Evolutionary conservation across 1,139 yeast species (phyloP).

Genomic region (Wickerhamomyces sp.): DNA sequence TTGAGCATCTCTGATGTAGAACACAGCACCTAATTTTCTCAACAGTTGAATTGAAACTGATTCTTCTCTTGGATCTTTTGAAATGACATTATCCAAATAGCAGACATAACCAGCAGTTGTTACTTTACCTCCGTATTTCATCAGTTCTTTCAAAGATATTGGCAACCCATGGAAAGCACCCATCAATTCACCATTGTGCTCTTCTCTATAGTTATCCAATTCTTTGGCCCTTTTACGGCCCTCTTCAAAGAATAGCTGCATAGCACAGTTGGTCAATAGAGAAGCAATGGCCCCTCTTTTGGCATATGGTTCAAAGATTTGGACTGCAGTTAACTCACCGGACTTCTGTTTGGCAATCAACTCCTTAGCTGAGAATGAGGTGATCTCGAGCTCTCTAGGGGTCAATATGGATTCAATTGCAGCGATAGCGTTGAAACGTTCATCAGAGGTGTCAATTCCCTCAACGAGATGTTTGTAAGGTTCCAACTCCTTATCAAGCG

Average conservation of each 20-base stretch:
- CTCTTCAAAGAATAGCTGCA: slow-evolving; percentile 53
- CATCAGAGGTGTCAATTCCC: slow-evolving; percentile 14
- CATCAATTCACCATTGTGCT: slow-evolving; percentile 48
- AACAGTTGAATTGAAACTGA: slow-evolving; percentile 50
- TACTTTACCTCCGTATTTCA: slow-evolving; percentile 52
- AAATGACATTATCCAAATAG: slow-evolving; percentile 40
- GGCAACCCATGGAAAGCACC: slow-evolving; percentile 82
- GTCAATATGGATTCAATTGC: slow-evolving; percentile 26
- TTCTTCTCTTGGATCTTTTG: slow-evolving; percentile 40
- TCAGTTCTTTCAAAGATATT: slow-evolving; percentile 68
- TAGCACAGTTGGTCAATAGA: slow-evolving; percentile 53
- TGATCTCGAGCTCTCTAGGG: slow-evolving; percentile 30
- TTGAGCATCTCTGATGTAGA: slow-evolving; percentile 47
- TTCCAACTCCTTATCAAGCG: slow-evolving; percentile 13
- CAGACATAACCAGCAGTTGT: slow-evolving; percentile 65
- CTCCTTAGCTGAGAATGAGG: slow-evolving; percentile 28
- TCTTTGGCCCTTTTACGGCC: slow-evolving; percentile 50
- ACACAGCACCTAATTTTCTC: slow-evolving; percentile 63
- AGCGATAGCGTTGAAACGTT: slow-evolving; percentile 19
- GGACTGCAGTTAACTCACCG: slow-evolving; percentile 34
- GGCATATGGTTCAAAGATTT: slow-evolving; percentile 46
- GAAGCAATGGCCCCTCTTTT: slow-evolving; percentile 45
- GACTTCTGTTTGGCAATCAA: slow-evolving; percentile 19
- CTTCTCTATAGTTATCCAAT: slow-evolving; percentile 48
- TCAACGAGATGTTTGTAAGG: slow-evolving; percentile 14